Percentiles rank a stretch among this genome's conserved stretches.
phyloP scores from a whole-genome alignment of 2,329 filamentous ascomycete genomes.

The Colletotrichum gloeosporioides region DNA sequence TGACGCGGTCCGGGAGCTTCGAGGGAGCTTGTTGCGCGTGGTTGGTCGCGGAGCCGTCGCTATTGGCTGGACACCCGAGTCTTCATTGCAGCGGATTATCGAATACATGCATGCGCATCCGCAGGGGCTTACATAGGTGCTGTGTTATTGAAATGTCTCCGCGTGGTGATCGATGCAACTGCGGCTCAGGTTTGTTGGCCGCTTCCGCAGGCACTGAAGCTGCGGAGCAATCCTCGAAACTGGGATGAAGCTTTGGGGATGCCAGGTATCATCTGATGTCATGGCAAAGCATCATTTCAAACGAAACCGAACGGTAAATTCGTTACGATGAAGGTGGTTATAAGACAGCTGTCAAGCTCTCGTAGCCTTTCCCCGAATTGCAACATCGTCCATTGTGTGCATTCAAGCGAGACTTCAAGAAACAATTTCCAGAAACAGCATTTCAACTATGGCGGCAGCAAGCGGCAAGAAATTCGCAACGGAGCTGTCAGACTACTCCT shows the following conservation, averaged over 20 bases:
- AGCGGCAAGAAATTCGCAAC: slow-evolving; percentile 44
- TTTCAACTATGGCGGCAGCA: slow-evolving; percentile 23
- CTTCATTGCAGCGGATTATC: not conserved
- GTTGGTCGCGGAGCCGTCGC: not conserved
- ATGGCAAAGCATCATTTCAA: not conserved
- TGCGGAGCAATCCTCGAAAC: not conserved
- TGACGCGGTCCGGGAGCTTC: not conserved
- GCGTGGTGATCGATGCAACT: not conserved
- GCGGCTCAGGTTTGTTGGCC: not conserved
- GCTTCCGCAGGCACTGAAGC: not conserved
- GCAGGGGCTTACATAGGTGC: not conserved
- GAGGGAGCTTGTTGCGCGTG: not conserved
- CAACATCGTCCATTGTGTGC: not conserved
- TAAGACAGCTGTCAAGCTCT: not conserved
- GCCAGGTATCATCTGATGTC: slow-evolving; percentile 1
- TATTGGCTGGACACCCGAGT: not conserved
- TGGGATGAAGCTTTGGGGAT: not conserved
- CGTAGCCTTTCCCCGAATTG: fast-evolving
- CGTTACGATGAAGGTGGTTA: not conserved
- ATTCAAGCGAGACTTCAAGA: not conserved
- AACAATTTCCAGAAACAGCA: not conserved
- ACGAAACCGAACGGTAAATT: not conserved
- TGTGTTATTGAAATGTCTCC: not conserved
- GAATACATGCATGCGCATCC: not conserved
- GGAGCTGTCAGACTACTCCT: slow-evolving; percentile 43